These are phyloP conservation scores for Epichloe sylvatica DNA, from an alignment of 2,329 filamentous ascomycete genomes.

Conservation along the genomic window DNA sequence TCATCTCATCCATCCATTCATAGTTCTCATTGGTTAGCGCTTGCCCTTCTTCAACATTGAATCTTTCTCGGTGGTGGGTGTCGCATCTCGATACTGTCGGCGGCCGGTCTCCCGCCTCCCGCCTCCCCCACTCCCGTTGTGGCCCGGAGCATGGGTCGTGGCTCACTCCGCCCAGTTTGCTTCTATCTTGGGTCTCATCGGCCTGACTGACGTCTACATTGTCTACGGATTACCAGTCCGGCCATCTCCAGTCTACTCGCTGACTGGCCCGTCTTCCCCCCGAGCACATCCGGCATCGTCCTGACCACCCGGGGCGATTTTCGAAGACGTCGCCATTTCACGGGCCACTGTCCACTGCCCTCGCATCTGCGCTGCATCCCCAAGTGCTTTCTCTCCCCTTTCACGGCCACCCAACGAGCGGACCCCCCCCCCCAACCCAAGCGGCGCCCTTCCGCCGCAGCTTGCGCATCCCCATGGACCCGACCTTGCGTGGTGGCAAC, in stretches of 20 bases:
- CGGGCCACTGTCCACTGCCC: background rate
- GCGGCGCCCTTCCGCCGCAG: constrained; percentile 9
- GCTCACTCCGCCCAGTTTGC: too few relatives aligned
- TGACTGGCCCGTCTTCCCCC: background rate
- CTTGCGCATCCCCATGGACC: constrained; percentile 9
- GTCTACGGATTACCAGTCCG: background rate
- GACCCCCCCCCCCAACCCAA: constrained; percentile 8
- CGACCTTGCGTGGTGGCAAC: constrained; percentile 19
- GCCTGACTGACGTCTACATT: background rate
- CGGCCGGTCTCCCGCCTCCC: constrained; percentile 6
- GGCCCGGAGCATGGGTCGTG: too few relatives aligned
- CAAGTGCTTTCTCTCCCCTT: background rate
- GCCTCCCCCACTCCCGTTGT: constrained; percentile 4
- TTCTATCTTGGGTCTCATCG: background rate
- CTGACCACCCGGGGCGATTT: background rate
- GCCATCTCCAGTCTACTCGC: background rate
- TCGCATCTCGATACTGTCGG: background rate
- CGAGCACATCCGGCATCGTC: constrained; percentile 3
- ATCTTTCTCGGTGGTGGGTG: too few relatives aligned
- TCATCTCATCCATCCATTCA: too few relatives aligned
- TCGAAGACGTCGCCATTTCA: background rate
- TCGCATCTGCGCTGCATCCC: too few relatives aligned
- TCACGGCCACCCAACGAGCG: background rate
- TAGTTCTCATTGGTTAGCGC: too few relatives aligned
- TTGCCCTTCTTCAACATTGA: too few relatives aligned